Evolutionary conservation across 164 flowering plant species (phyloP).

Genomic region (Berberis thunbergii): DNA sequence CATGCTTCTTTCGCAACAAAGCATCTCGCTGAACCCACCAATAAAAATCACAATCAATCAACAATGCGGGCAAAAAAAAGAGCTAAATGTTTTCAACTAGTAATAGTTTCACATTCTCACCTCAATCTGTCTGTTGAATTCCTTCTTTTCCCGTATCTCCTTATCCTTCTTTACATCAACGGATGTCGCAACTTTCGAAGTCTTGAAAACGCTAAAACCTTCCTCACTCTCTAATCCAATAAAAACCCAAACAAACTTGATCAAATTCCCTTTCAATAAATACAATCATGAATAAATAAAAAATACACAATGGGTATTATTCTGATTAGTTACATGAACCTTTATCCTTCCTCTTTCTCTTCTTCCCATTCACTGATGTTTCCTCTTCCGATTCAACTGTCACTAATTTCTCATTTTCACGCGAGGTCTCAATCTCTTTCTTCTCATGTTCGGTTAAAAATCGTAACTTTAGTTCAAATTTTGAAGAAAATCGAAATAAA

Average conservation of each 20-base stretch:
- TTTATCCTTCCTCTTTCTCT: conserved; percentile 40
- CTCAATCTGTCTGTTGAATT: conserved; percentile 60
- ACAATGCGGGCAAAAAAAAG: background rate
- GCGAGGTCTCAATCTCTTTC: conserved; percentile 22
- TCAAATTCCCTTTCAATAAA: background rate
- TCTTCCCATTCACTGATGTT: conserved; percentile 21
- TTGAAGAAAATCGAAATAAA: background rate
- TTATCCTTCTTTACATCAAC: conserved; percentile 15
- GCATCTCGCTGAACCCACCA: conserved; percentile 48
- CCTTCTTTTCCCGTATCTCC: conserved; percentile 35
- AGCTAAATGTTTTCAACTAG: background rate
- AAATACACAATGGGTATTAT: background rate
- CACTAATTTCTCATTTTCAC: conserved; percentile 17
- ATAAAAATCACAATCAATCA: background rate
- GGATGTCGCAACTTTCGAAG: conserved; percentile 21
- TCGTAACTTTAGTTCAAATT: background rate
- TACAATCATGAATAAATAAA: background rate
- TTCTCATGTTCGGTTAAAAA: conserved; percentile 28
- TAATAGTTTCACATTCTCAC: conserved; percentile 15
- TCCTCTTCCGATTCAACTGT: conserved; percentile 13
- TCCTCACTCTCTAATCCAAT: conserved; percentile 40
- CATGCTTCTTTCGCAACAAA: conserved; percentile 55
- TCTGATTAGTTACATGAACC: conserved; percentile 19
- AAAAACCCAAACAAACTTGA: background rate
- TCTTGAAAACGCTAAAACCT: conserved; percentile 67